Evolutionary conservation across 2,329 filamentous ascomycete species (phyloP).

Genomic region (Aspergillus floridensis): DNA sequence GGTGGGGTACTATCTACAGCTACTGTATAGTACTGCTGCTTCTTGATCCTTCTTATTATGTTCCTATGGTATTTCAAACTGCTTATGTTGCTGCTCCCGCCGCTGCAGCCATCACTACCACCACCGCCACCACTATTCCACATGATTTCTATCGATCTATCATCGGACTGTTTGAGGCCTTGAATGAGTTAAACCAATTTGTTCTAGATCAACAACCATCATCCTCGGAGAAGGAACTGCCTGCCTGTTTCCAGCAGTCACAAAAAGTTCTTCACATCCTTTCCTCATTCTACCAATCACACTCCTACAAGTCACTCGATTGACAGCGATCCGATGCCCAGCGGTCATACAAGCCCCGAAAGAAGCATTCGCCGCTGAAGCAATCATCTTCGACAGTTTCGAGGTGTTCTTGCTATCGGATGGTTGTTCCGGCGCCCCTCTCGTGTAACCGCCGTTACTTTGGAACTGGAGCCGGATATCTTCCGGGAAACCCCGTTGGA

Average conservation of each 20-base stretch:
- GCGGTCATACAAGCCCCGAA: conserved; percentile 9
- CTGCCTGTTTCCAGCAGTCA: conserved; percentile 6
- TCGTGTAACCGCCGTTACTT: conserved; percentile 27
- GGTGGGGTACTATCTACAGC: too few species aligned
- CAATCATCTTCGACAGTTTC: conserved; percentile 11
- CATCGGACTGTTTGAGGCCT: not conserved
- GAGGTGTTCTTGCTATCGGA: conserved; percentile 21
- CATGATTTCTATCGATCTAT: not conserved
- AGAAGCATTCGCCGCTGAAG: conserved; percentile 1
- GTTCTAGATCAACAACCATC: not conserved
- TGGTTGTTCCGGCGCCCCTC: conserved; percentile 26
- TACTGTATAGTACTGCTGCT: too few species aligned
- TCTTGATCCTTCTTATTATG: too few species aligned
- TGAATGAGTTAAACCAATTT: not conserved
- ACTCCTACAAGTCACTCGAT: not conserved
- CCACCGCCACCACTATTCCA: not conserved
- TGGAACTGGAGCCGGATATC: conserved; percentile 28
- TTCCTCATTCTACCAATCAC: not conserved
- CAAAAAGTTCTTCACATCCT: conserved; percentile 1
- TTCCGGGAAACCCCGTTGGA: conserved; percentile 31
- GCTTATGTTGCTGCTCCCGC: too few species aligned
- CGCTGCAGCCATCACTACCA: too few species aligned
- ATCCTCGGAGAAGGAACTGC: not conserved
- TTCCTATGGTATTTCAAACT: too few species aligned
- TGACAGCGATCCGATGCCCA: not conserved